Base-by-base conservation (phyloP, 140 eudicot species). In the Stevia rebaudiana region DNA sequence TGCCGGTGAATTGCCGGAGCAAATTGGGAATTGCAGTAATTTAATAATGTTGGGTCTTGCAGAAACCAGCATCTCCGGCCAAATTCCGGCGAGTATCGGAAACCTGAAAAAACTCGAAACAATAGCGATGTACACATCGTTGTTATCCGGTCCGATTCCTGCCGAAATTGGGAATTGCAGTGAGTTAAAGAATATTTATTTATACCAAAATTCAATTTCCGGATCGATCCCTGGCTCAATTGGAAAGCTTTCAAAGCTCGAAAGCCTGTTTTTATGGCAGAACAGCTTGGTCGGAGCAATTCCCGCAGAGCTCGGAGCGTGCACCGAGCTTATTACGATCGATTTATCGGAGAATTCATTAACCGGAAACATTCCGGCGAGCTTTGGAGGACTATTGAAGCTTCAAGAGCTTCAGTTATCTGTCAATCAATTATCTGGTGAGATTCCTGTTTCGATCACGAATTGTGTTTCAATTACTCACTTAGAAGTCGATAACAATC, bases 141-240 rank as follows among this genome's bases (percentile, higher is more conserved):
- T 77, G 1, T 37, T 92, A 24, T 83, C 97, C 0, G 95, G 90
- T 11, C 73, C 85, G 11, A 79, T 92, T 39, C 99, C 99, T 0
- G 90, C 85, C 16, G 94, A 88, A 77, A 92, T 92, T 13, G 99
- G 97, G n/a, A 67, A 92, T 12, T 92, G 99, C 63, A 81, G 76
- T 46, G 95, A 85, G 31, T 46, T 92, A 52, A 84, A 75, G 77
- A 83, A 82, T 48, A 31, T 92, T 11, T 92, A 85, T 28, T 31
- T 92, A 75, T 84, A 92, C 61, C 95, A 92, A 69, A 92, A 92
- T 37, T 83, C 96, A 6, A 85, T 92, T 51, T 67, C 95, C 13
- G 94, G 97, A 7, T 63, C 90, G 0, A 85, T 88, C 12, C 95
- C 99, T 0, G 74, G 50, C 63, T 46, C 53, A 23, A 61, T 92